A percentile compares a stretch with the other conserved stretches of the same genome.
Conservation (phyloP, 208 protist species). For the Leishmania lainsoni region DNA sequence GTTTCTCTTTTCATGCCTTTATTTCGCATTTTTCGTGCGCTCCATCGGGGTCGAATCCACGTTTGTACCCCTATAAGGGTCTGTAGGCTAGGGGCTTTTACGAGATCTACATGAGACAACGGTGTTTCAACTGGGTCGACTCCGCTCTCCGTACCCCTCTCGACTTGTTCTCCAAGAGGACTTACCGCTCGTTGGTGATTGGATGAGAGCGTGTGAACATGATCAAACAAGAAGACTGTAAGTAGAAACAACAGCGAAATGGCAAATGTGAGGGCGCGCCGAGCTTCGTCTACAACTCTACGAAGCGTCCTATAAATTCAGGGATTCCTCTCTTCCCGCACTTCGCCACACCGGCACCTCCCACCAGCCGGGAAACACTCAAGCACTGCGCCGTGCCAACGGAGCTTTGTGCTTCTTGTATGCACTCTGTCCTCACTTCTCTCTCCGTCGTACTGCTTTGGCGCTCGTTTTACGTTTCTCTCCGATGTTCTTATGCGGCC, state of each 20-base stretch:
- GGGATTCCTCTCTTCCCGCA: neutral
- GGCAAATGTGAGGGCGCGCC: neutral
- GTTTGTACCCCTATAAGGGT: neutral
- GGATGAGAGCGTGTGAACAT: neutral
- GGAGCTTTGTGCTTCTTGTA: neutral
- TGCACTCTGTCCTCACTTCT: neutral
- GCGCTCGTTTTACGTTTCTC: neutral
- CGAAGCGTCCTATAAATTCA: neutral
- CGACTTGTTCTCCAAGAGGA: neutral
- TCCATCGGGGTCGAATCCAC: neutral
- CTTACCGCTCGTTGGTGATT: neutral
- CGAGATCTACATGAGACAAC: neutral
- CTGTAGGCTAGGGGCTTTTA: neutral
- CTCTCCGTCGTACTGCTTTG: neutral
- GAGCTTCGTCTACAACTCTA: neutral
- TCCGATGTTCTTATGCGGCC: neutral
- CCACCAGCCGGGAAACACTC: neutral
- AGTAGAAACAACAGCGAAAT: neutral
- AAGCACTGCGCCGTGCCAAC: neutral
- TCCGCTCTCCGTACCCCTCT: neutral
- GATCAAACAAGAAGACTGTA: conserved; percentile 1
- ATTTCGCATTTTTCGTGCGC: neutral
- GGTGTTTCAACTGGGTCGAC: neutral
- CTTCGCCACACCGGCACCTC: neutral
- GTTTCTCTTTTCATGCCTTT: neutral